phyloP scores from a whole-genome alignment of 2,329 filamentous ascomycete genomes.

The Thielaviopsis musarum region DNA sequence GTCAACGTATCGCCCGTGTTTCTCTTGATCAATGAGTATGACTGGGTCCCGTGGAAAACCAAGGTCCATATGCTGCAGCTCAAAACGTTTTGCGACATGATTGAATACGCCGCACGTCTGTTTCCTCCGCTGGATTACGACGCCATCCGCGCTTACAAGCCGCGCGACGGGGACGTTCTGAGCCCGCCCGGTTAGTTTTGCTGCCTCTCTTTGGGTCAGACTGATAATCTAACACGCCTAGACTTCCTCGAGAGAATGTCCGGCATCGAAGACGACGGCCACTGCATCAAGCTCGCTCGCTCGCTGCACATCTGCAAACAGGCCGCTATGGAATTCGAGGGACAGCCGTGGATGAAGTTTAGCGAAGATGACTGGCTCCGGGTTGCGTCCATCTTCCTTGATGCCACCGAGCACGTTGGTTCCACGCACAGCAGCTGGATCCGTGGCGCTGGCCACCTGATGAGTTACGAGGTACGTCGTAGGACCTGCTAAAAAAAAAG shows the following conservation, averaged over 20 bases:
- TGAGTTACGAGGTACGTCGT: slow-evolving; percentile 8
- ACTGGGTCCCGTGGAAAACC: slow-evolving; percentile 40
- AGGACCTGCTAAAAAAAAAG: background rate
- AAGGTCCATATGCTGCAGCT: slow-evolving; percentile 63
- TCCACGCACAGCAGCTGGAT: background rate
- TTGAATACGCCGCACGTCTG: slow-evolving; percentile 55
- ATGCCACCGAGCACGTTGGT: background rate
- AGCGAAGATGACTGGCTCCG: slow-evolving; percentile 26
- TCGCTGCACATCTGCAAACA: slow-evolving; percentile 49
- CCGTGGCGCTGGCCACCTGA: slow-evolving; percentile 8
- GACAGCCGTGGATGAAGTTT: slow-evolving; percentile 33
- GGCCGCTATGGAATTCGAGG: slow-evolving; percentile 27
- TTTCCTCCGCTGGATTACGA: slow-evolving; percentile 42
- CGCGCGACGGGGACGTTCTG: slow-evolving; percentile 30
- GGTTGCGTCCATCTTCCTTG: slow-evolving; percentile 2
- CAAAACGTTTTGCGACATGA: slow-evolving; percentile 61
- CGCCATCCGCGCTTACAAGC: slow-evolving; percentile 42
- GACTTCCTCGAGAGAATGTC: slow-evolving; percentile 32
- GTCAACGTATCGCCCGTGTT: slow-evolving; percentile 60
- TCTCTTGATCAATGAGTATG: slow-evolving; percentile 42
- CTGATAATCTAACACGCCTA: slow-evolving; percentile 3
- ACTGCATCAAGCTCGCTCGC: slow-evolving; percentile 58
- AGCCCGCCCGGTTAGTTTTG: slow-evolving; percentile 25
- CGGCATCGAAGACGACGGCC: slow-evolving; percentile 54
- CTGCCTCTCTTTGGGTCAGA: background rate